Percentiles rank a stretch among this genome's conserved stretches.
phyloP scores from a whole-genome alignment of 495 filamentous ascomycete genomes.

The Penicillium ucsense region DNA sequence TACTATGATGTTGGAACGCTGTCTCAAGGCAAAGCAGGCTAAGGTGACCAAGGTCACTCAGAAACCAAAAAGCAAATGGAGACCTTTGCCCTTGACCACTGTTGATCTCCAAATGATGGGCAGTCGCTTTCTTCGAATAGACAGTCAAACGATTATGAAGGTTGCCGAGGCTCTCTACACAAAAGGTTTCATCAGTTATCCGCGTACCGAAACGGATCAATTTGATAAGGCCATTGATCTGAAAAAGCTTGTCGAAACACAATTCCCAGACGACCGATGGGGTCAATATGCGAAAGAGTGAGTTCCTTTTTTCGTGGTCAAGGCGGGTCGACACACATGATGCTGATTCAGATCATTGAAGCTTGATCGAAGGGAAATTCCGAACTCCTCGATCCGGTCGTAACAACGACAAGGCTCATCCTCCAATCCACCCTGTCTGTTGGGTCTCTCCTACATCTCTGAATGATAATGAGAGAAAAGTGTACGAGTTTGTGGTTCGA shows the following conservation, averaged over 20 bases:
- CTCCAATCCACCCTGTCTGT: conserved; percentile 88
- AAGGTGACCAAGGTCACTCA: conserved; percentile 73
- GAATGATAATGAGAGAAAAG: conserved; percentile 53
- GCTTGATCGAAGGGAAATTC: conserved; percentile 69
- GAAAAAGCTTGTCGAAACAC: conserved; percentile 69
- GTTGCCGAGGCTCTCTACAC: conserved; percentile 78
- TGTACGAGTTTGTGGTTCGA: conserved; percentile 92
- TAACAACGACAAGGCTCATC: conserved; percentile 93
- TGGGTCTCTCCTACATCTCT: conserved; percentile 58
- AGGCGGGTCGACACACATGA: conserved; percentile 1
- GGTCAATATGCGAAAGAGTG: conserved; percentile 68
- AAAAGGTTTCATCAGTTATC: conserved; percentile 92
- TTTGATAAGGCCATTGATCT: conserved; percentile 90
- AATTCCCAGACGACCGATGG: conserved; percentile 66
- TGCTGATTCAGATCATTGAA: conserved; percentile 8
- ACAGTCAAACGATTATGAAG: conserved; percentile 79
- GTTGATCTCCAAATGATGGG: conserved; percentile 99
- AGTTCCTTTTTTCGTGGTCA: not conserved
- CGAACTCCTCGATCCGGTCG: conserved; percentile 70
- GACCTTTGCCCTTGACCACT: conserved; percentile 85
- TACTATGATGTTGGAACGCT: conserved; percentile 74
- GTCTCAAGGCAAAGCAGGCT: conserved; percentile 64
- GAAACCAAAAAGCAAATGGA: conserved; percentile 91
- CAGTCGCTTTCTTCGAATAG: conserved; percentile 72
- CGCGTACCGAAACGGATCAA: conserved; percentile 92